Conservation (phyloP, 2,329 filamentous ascomycete species). For the Fusarium sp. region DNA sequence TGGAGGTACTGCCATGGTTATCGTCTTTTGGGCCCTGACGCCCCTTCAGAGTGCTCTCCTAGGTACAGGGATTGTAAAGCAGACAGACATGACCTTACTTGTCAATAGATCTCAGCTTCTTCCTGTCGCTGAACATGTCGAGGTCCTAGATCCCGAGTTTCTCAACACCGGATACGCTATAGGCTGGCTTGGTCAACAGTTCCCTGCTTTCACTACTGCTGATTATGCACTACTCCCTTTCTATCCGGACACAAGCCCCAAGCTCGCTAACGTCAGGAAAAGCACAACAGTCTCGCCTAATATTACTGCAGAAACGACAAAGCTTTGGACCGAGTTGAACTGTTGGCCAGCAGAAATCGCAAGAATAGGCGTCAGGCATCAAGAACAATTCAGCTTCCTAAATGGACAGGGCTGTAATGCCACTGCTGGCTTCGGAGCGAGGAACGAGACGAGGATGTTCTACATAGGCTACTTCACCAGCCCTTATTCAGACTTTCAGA, state of each 20-base stretch:
- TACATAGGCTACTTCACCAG: slow-evolving; percentile 57
- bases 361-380: not conserved
- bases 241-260: slow-evolving; percentile 10
- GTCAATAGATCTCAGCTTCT: slow-evolving; percentile 18
- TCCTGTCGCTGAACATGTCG: slow-evolving; percentile 35
- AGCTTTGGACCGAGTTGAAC: slow-evolving; percentile 49
- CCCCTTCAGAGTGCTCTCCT: slow-evolving; percentile 67
- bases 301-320: slow-evolving; percentile 35
- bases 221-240: slow-evolving; percentile 58
- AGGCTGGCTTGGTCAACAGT: slow-evolving; percentile 55
- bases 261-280: not conserved
- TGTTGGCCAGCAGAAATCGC: slow-evolving; percentile 49
- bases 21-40: slow-evolving; percentile 65
- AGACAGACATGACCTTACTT: slow-evolving; percentile 5
- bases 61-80: slow-evolving; percentile 47
- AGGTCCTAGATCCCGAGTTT: slow-evolving; percentile 47
- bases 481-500: slow-evolving; percentile 44
- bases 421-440: not conserved
- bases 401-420: slow-evolving; percentile 51
- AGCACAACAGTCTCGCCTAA: slow-evolving; percentile 24
- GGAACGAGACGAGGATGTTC: slow-evolving; percentile 31
- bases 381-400: slow-evolving; percentile 41
- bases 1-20: slow-evolving; percentile 56
- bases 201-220: slow-evolving; percentile 55
- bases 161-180: slow-evolving; percentile 58